Percentiles rank a stretch among this genome's conserved stretches.
Evolutionary conservation across 2,329 filamentous ascomycete species (phyloP).

Genomic region (Pleomassaria siparia): DNA sequence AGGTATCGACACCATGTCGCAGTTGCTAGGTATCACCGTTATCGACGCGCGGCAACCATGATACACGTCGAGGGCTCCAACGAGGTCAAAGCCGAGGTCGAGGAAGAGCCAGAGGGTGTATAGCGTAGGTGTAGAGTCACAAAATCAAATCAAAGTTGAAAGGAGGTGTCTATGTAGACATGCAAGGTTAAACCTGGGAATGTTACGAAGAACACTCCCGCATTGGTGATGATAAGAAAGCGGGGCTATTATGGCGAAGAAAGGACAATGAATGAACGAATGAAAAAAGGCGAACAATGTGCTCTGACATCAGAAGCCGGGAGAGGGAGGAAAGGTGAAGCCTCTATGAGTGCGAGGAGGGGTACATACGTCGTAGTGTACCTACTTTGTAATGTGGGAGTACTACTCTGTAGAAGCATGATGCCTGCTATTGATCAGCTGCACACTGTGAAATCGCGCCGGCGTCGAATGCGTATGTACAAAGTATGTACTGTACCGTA

Average conservation of each 20-base stretch:
- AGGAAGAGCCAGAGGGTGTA: neutral
- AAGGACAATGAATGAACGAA: slow-evolving; percentile 3
- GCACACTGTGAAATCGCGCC: neutral
- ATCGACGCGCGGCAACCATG: slow-evolving; percentile 2
- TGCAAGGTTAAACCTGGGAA: neutral
- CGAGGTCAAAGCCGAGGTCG: neutral
- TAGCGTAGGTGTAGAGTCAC: no score
- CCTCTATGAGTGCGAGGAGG: no score
- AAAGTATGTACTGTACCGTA: no score
- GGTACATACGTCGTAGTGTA: no score
- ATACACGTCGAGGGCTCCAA: neutral
- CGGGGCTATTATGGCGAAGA: slow-evolving; percentile 9
- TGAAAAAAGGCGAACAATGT: no score
- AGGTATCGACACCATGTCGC: slow-evolving; percentile 10
- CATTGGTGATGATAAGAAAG: slow-evolving; percentile 9
- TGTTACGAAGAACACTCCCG: neutral
- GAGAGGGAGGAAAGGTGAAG: neutral
- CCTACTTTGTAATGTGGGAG: no score
- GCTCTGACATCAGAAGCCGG: no score
- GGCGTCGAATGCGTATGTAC: no score
- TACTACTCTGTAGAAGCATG: neutral
- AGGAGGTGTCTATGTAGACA: neutral
- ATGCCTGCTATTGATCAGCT: neutral
- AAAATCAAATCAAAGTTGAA: neutral
- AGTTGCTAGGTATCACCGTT: neutral